Evolutionary conservation across 371 early-diverging fungal species (phyloP).

Genomic region (Actinomortierella ambigua): DNA sequence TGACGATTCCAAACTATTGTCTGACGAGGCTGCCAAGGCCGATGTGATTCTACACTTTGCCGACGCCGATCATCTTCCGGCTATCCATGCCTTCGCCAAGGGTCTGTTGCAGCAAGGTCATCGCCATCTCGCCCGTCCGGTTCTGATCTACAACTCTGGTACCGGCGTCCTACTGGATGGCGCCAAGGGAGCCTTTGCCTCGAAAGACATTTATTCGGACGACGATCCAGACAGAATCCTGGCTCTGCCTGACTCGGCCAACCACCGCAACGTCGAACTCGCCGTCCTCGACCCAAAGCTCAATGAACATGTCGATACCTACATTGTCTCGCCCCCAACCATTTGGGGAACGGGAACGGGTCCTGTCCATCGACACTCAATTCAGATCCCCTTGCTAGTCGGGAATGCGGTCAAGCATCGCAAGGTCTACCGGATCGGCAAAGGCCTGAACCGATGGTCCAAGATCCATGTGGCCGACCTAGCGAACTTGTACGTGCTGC

Average conservation of each 20-base stretch:
- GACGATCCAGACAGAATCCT: slow-evolving; percentile 29
- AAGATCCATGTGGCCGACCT: slow-evolving; percentile 47
- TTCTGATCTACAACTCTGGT: slow-evolving; percentile 46
- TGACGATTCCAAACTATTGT: slow-evolving; percentile 25
- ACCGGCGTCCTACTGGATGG: slow-evolving; percentile 36
- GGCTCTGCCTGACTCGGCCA: slow-evolving; percentile 17
- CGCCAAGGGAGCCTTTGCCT: slow-evolving; percentile 18
- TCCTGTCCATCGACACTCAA: slow-evolving; percentile 28
- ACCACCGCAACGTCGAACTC: slow-evolving; percentile 42
- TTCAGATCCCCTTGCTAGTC: slow-evolving; percentile 42
- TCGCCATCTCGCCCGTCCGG: slow-evolving; percentile 20
- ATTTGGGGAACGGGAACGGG: slow-evolving; percentile 46
- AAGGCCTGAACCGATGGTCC: slow-evolving; percentile 45
- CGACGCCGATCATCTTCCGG: slow-evolving; percentile 40
- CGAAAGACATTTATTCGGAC: slow-evolving; percentile 39
- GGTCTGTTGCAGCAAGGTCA: slow-evolving; percentile 24
- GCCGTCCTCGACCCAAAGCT: slow-evolving; percentile 22
- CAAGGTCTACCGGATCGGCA: slow-evolving; percentile 34
- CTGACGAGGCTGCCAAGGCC: slow-evolving; percentile 28
- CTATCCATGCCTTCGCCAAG: slow-evolving; percentile 38
- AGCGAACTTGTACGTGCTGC: slow-evolving; percentile 25
- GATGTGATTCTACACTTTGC: slow-evolving; percentile 45
- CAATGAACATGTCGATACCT: slow-evolving; percentile 25
- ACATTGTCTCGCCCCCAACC: slow-evolving; percentile 44
- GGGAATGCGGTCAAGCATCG: slow-evolving; percentile 16